These are phyloP conservation scores for Nyctanthes arbortristis DNA, from an alignment of 257 asterid genomes.

Conservation along the genomic window DNA sequence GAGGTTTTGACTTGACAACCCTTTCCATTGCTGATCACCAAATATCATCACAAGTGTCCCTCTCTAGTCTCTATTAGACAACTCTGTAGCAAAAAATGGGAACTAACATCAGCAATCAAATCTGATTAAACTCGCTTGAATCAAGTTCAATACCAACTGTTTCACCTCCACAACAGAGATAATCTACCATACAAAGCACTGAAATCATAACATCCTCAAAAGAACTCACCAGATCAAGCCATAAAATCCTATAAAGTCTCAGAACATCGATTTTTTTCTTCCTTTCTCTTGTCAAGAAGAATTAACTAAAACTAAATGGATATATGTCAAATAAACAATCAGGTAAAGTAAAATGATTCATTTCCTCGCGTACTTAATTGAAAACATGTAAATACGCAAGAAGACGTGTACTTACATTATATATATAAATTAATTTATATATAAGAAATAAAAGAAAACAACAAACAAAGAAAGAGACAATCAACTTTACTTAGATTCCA, in stretches of 20 bases:
- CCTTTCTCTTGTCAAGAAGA: no score
- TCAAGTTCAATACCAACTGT: constrained; percentile 1
- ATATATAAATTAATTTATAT: no score
- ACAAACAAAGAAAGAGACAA: not conserved
- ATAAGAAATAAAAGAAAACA: not conserved
- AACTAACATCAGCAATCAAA: constrained; percentile 1
- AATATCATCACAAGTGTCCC: constrained; percentile 57
- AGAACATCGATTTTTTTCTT: not conserved
- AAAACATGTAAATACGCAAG: not conserved
- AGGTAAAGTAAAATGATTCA: not conserved
- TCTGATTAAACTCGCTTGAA: constrained; percentile 2
- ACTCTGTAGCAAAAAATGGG: constrained; percentile 33
- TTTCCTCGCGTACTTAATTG: not conserved
- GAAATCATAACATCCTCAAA: not conserved
- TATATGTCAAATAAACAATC: not conserved
- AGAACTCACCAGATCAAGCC: not conserved
- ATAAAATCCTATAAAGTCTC: not conserved
- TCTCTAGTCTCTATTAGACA: constrained; percentile 13
- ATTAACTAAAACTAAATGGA: not conserved
- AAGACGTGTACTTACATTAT: not conserved
- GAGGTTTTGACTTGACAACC: constrained; percentile 47
- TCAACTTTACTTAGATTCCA: constrained; percentile 42
- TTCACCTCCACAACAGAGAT: not conserved
- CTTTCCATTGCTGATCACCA: constrained; percentile 56
- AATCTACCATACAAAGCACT: not conserved